Base-by-base conservation (phyloP, 805 yeast species). In the Suhomyces kilbournensis region DNA sequence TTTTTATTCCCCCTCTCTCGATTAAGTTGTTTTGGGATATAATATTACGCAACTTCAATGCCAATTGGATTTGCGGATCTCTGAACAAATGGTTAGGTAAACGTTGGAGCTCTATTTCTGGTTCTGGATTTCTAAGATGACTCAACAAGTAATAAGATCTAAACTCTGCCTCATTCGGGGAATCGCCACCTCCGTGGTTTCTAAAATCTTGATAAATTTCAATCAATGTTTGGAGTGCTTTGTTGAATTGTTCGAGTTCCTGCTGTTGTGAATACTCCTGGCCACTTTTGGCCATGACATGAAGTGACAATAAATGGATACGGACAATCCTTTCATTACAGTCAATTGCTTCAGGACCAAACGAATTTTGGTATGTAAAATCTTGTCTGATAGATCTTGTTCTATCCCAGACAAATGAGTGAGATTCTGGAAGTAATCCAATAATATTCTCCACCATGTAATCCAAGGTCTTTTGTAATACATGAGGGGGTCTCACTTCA, bases 341-440 rank as follows among this genome's bases (percentile, higher is more conserved):
- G 58, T 87, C 93, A 8, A 93, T 81, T 1, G 97, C 96, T 65
- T 94, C 98, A 1, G 92, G 88, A 0, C 98, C 99, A 42, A 85
- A 85, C 61, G 85, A 93, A 66, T 93, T 93, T 65, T 94, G 99
- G 63, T 89, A 92, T 0, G 97, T 92, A 69, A 94, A 94, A 67
- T 94, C 99, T 68, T 94, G 98, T 64, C 99, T 80, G 44, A 94
- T 92, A 0, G 97, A 90, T 59, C 99, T 80, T 19, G 97, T 94
- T 68, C 99, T 80, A 68, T 94, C 98, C 99, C 99, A 96, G 7
- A 94, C 70, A 60, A 94, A 93, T 0, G 96, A 81, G 61, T 94
- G 98, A 1, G 92, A 78, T 9, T 86, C 89, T 0, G 98, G 97
- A 22, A 93, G 71, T 38, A 81, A 75, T 0, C 81, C 80, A 12